Percentiles rank a stretch among this genome's conserved stretches.
phyloP scores from a whole-genome alignment of 2,329 filamentous ascomycete species.

The Curvularia spicifera region DNA sequence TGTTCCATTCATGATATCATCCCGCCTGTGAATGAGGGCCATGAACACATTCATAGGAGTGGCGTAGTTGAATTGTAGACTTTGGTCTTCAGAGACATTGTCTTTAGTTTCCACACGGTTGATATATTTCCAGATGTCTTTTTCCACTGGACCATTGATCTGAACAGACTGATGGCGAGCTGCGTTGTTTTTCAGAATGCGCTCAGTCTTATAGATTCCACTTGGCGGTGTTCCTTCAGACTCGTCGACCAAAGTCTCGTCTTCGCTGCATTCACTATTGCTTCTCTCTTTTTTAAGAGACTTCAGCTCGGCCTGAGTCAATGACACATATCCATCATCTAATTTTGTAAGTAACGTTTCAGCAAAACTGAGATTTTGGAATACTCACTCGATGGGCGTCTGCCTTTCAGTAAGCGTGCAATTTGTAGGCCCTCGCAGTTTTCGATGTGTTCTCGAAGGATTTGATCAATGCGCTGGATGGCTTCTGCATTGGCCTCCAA shows the following conservation, averaged over 20 bases:
- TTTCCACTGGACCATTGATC: neutral
- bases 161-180: neutral
- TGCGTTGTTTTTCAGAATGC: neutral
- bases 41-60: neutral
- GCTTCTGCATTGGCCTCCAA: neutral
- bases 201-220: neutral
- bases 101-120: neutral
- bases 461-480: neutral
- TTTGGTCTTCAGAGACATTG: neutral
- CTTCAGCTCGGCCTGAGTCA: neutral
- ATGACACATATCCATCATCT: neutral
- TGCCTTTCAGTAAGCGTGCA: neutral
- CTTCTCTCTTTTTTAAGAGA: neutral
- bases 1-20: neutral
- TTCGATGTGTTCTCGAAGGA: neutral
- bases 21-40: neutral
- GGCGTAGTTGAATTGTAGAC: neutral
- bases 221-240: neutral
- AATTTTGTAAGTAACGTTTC: neutral
- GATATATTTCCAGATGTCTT: neutral
- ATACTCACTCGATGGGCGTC: neutral
- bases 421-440: neutral
- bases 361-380: neutral
- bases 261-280: neutral
- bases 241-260: neutral